phyloP scores from a whole-genome alignment of 2,329 filamentous ascomycete species.

The Cercospora nicotianae region DNA sequence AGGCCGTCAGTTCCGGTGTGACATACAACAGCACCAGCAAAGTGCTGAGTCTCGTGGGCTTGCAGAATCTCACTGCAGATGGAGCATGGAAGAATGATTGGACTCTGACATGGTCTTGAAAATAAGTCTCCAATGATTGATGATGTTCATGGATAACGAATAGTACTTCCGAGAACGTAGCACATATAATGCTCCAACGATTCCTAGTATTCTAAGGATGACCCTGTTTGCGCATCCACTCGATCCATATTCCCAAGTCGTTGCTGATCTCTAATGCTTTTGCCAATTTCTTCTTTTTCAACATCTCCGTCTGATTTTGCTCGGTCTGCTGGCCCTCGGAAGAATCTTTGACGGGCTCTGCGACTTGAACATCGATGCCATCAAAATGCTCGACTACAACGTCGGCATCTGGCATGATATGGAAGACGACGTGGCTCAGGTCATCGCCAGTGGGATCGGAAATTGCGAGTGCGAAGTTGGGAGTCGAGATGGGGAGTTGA shows the following conservation, averaged over 20 bases:
- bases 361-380: constrained; percentile 10
- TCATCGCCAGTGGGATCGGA: constrained; percentile 49
- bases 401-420: constrained; percentile 24
- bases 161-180: background rate
- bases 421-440: constrained; percentile 40
- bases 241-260: constrained; percentile 54
- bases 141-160: background rate
- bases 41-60: constrained; percentile 52
- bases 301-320: constrained; percentile 27
- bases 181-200: background rate
- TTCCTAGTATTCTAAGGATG: background rate
- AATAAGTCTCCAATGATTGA: background rate
- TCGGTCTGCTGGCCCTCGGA: constrained; percentile 31
- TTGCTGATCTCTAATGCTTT: constrained; percentile 50
- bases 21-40: constrained; percentile 51
- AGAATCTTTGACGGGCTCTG: constrained; percentile 24
- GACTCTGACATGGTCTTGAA: constrained; percentile 54
- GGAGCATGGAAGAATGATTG: constrained; percentile 61
- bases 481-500: constrained; percentile 31
- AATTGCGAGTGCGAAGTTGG: constrained; percentile 32
- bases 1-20: constrained; percentile 46
- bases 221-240: constrained; percentile 45
- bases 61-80: constrained; percentile 49
- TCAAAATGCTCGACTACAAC: constrained; percentile 18
- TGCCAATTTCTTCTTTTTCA: constrained; percentile 41